Evolutionary conservation across 768 basidiomycete species (phyloP).

Genomic region (Hygrocybe punicea): DNA sequence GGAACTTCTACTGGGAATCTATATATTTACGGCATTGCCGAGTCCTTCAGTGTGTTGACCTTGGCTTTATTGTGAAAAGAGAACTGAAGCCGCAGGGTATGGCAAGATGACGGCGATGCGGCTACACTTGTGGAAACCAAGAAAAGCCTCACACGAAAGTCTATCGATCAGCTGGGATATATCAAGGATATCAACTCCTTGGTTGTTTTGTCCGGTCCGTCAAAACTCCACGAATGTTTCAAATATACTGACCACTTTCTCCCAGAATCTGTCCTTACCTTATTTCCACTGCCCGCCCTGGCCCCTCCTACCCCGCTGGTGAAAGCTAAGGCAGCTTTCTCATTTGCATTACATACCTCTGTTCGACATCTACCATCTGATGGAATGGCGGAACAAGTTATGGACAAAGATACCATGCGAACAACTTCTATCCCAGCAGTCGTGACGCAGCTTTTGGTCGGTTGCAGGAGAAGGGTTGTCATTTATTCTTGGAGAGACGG

Average conservation of each 20-base stretch:
- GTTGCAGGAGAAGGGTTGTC: conserved; percentile 80
- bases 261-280: conserved; percentile 66
- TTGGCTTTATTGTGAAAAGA: conserved; percentile 2
- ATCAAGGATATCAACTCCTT: conserved; percentile 85
- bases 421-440: conserved; percentile 56
- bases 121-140: conserved; percentile 58
- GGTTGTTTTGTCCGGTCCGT: conserved; percentile 76
- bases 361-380: conserved; percentile 45
- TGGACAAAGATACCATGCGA: conserved; percentile 31
- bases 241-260: conserved; percentile 1
- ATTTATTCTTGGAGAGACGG: conserved; percentile 87
- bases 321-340: conserved; percentile 78
- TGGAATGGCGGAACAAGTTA: conserved; percentile 17
- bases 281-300: conserved; percentile 74
- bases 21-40: conserved; percentile 40
- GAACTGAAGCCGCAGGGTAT: background rate
- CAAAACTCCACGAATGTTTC: background rate
- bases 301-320: conserved; percentile 65
- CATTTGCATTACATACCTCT: conserved; percentile 70
- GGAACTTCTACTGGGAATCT: conserved; percentile 37
- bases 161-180: conserved; percentile 86
- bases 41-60: conserved; percentile 34
- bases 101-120: conserved; percentile 25
- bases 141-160: conserved; percentile 58
- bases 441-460: conserved; percentile 77